Evolutionary conservation across 179 eudicot species (phyloP), one percentile per base, ranked within the genome.

Genomic region (Camellia oleifera): DNA sequence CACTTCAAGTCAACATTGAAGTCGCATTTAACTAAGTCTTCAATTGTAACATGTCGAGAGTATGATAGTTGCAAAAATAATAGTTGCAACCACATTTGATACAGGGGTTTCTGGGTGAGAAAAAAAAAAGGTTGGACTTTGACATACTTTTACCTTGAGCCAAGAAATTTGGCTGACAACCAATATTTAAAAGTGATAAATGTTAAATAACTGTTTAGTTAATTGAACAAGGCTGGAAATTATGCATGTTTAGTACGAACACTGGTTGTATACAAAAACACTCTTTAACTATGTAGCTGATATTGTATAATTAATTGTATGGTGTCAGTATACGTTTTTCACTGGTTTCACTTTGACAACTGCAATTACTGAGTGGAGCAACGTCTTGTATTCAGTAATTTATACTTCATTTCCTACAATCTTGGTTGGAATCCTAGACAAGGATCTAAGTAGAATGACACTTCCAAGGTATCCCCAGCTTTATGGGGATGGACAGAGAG

Each of bases 361-460:
- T 44, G 95, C 99, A 20, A 86, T 97, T 32, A 92, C 87, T 4
- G 99, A 97, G 74, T 97, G 99, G 99, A 97, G 95, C 89, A 93
- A 95, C 54, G 92, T 94, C 72, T 32, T 97, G 80, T 97, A 94
- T 85, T 97, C 99, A 10, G 87, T 97, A 76, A 74, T 92, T 54
- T 97, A 97, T 81, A 92, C 97, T 65, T 84, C 99, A 14, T 20
- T 62, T 93, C 99, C 99, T 61, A 94, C 99, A 14, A 82, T 97
- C 18, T 83, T 91, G 12, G 88, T 97, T 48, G 99, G 94, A 50
- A 87, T 94, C 78, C 93, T 97, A 7, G 99, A 97, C 84, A 94
- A 94, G 83, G 98, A 97, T 89, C 85, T 97, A 86, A 88, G 95
- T 63, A 85, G 98, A 84, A 87, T 18, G 67, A 94, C 97, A 20